Evolutionary conservation across 192 early-diverging fungal genomes (phyloP).

Genomic region (Coemansia sp.): DNA sequence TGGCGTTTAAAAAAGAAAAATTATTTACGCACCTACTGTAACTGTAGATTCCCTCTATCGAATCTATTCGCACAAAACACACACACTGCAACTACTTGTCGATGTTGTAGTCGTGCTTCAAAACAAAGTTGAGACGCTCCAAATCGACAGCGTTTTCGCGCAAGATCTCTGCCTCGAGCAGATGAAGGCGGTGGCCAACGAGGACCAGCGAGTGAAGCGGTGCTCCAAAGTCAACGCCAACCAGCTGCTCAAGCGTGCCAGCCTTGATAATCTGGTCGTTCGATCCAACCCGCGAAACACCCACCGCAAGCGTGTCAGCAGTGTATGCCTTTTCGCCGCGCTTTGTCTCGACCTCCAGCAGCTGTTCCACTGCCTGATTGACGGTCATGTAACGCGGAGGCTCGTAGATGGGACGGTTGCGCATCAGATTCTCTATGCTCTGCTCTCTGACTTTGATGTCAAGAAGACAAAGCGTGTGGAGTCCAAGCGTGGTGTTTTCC

Average conservation of each 20-base stretch:
- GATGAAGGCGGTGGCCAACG: conserved; percentile 86
- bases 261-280: conserved; percentile 78
- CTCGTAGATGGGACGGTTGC: conserved; percentile 92
- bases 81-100: conserved; percentile 12
- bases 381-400: conserved; percentile 98
- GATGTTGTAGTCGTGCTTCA: conserved; percentile 65
- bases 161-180: conserved; percentile 89
- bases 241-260: conserved; percentile 85
- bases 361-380: conserved; percentile 88
- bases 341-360: conserved; percentile 89
- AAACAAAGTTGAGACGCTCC: conserved; percentile 63
- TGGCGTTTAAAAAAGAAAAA: too few relatives aligned
- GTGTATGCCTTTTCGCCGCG: conserved; percentile 74
- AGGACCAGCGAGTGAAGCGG: conserved; percentile 95
- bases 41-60: too few relatives aligned
- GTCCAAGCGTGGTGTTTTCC: conserved; percentile 76
- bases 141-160: conserved; percentile 72
- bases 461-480: conserved; percentile 94
- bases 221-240: conserved; percentile 84
- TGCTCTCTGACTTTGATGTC: conserved; percentile 99
- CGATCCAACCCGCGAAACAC: conserved; percentile 88
- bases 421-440: conserved; percentile 92
- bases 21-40: too few relatives aligned
- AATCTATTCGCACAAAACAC: too few relatives aligned
- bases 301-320: conserved; percentile 82